phyloP scores from a whole-genome alignment of 139 green algal genomes.

The Volvox africanus region DNA sequence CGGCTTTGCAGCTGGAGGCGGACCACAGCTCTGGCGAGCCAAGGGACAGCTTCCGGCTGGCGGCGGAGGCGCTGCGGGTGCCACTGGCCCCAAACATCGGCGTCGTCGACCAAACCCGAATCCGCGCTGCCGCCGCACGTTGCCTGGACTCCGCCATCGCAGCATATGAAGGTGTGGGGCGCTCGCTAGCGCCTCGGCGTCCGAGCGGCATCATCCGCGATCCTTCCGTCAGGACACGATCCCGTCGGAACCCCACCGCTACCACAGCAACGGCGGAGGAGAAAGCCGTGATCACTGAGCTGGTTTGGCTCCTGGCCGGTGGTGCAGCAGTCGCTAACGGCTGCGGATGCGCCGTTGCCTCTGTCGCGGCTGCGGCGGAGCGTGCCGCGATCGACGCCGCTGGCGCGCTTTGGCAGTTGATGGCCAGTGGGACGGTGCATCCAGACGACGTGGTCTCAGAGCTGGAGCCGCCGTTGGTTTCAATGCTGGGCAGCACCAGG shows the following conservation, averaged over 20 bases:
- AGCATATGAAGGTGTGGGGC: conserved; percentile 23
- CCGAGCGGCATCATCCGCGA: neutral
- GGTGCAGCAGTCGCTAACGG: neutral
- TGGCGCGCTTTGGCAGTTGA: conserved; percentile 40
- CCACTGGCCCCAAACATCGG: neutral
- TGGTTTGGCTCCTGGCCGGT: neutral
- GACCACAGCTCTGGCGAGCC: neutral
- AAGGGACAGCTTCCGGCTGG: neutral
- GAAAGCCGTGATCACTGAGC: neutral
- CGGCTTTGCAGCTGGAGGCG: neutral
- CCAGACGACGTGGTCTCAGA: neutral
- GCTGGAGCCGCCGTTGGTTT: neutral
- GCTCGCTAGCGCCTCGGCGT: neutral
- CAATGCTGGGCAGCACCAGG: neutral
- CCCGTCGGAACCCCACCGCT: neutral
- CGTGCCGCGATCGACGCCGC: neutral
- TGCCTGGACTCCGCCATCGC: conserved; percentile 34
- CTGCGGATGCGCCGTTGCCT: neutral
- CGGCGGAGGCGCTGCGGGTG: neutral
- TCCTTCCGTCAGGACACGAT: too few species aligned
- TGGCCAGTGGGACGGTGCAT: conserved; percentile 26
- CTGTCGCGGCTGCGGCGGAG: neutral
- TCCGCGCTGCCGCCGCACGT: conserved; percentile 18
- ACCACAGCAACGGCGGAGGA: neutral
- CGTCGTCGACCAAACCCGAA: neutral